Evolutionary conservation across 495 filamentous ascomycete genomes (phyloP), one percentile per base, ranked within the genome.

Genomic region (Amniculicola lignicola): DNA sequence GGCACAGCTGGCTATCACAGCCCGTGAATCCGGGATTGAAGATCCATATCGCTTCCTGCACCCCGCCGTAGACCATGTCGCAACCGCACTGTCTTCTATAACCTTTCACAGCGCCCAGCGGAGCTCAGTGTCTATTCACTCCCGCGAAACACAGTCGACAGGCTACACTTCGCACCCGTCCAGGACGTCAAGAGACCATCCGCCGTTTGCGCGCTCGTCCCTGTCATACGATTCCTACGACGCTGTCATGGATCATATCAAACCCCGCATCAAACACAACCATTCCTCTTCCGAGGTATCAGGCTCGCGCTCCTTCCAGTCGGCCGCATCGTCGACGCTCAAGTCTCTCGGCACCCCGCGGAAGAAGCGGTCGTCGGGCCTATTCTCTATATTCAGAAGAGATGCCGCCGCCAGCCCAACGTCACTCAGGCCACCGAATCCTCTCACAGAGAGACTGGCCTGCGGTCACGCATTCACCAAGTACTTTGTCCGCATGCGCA

Each of bases 131-230:
- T 66, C 63, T 1, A 50, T 66, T 18, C 51, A 57, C 14, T 66
- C 63, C 2, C 55, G 55, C 10, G 63, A 61, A 25, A 56, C 63
- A 12, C 63, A 66, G 15, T 66, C 63, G 1, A 62, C 63, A 4
- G 59, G 46, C 29, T 48, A 63, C 27, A 66, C 63, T n/a, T 66
- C 63, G 18, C 50, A 62, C 16, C 50, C 55, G 16, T 66, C 63
- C 9, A 54, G 63, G 12, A 66, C 44, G 23, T 62, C 59, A 18
- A 62, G 57, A 33, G 63, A 66, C 43, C 48, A 55, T 44, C 40
- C 41, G 9, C 44, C 36, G 24, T 11, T 31, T 11, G 54, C 59
- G 29, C 54, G 59, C 2, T 10, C 47, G 6, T 56, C 54, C 10
- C 4, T 46, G n/a, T 51, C 48, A 7, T 27, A 41, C n/a, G 53